Evolutionary conservation across 306 rosid genomes (phyloP).

Genomic region (Erythrophleum fordii): DNA sequence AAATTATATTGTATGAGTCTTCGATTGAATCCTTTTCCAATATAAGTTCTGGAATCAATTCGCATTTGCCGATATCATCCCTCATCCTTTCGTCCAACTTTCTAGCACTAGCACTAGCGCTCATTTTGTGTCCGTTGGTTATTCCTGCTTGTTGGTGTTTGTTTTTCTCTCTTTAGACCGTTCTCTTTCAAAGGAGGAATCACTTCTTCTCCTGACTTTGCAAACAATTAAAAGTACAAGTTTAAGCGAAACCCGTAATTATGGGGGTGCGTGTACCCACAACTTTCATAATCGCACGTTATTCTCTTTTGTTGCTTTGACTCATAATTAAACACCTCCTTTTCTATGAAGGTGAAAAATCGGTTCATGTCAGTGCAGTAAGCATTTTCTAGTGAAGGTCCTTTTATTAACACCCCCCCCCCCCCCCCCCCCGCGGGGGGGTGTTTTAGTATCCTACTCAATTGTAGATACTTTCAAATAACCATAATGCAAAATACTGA

Average conservation of each 20-base stretch:
- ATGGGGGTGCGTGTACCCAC: neutral
- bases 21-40: neutral
- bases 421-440: too few relatives aligned
- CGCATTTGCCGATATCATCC: neutral
- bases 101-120: neutral
- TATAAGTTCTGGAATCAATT: neutral
- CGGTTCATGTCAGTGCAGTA: neutral
- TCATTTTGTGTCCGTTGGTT: neutral
- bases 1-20: neutral
- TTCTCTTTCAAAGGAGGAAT: neutral
- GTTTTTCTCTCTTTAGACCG: too few relatives aligned
- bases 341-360: neutral
- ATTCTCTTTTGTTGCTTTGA: neutral
- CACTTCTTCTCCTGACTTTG: too few relatives aligned
- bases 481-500: neutral
- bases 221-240: neutral
- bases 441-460: too few relatives aligned
- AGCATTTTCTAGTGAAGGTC: neutral
- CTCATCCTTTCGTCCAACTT: neutral
- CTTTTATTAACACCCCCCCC: too few relatives aligned
- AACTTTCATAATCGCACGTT: neutral
- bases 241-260: neutral
- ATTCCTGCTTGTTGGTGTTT: neutral
- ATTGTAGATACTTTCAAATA: neutral
- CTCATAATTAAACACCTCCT: neutral